Evolutionary conservation across 139 green algal genomes (phyloP).

Genomic region (Nannochloris sp.): DNA sequence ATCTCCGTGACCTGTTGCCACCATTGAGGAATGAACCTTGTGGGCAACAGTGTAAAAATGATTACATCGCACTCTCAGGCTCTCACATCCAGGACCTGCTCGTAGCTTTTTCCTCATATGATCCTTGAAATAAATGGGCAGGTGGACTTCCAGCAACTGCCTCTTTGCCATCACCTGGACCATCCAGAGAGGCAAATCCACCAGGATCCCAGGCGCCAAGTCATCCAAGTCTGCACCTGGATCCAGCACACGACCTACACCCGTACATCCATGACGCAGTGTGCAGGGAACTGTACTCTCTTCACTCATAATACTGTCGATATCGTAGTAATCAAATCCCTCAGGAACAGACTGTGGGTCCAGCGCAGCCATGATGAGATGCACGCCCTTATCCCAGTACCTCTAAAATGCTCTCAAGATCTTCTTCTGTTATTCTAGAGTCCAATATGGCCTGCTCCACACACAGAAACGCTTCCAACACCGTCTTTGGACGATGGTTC

Average conservation of each 20-base stretch:
- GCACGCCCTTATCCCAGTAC: constrained; percentile 11
- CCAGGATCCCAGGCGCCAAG: constrained; percentile 8
- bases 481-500: constrained; percentile 36
- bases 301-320: constrained; percentile 27
- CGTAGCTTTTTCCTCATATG: constrained; percentile 45
- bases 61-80: constrained; percentile 37
- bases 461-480: constrained; percentile 45
- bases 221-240: constrained; percentile 28
- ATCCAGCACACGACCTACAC: constrained; percentile 36
- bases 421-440: constrained; percentile 33
- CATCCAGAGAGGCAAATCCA: constrained; percentile 49
- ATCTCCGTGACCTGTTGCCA: constrained; percentile 10
- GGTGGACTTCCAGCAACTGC: constrained; percentile 24
- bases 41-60: constrained; percentile 43
- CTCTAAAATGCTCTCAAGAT: constrained; percentile 32
- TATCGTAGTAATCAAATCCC: constrained; percentile 26
- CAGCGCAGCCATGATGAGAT: background rate
- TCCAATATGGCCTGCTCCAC: constrained; percentile 33
- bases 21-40: constrained; percentile 22
- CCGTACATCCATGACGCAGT: constrained; percentile 24
- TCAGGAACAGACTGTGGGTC: background rate
- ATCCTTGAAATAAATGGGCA: constrained; percentile 34
- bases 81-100: constrained; percentile 40
- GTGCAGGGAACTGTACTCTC: constrained; percentile 29
- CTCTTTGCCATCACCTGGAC: constrained; percentile 25